Evolutionary conservation across 306 rosid species (phyloP).

Genomic region (Carpinus fangiana): DNA sequence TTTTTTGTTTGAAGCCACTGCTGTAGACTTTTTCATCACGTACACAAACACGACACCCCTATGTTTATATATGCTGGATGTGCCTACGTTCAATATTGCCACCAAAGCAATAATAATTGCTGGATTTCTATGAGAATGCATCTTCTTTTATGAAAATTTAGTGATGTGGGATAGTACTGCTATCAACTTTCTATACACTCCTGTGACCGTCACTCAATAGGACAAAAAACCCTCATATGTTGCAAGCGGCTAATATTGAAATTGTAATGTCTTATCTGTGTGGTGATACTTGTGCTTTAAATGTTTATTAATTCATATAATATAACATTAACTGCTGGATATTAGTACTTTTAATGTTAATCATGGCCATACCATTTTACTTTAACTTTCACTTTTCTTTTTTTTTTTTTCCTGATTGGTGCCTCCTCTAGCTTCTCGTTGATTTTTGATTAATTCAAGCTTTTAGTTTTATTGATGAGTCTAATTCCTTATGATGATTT

Average conservation of each 20-base stretch:
- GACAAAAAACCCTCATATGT: neutral
- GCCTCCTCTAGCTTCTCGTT: neutral
- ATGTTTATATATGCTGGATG: neutral
- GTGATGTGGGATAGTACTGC: neutral
- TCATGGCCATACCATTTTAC: neutral
- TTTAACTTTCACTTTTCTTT: neutral
- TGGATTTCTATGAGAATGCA: neutral
- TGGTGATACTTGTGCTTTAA: neutral
- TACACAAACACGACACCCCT: neutral
- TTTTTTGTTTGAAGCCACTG: neutral
- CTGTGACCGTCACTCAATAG: too few species aligned
- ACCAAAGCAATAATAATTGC: neutral
- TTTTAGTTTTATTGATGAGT: neutral
- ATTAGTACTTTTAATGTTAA: neutral
- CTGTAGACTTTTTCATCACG: neutral
- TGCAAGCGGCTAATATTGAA: neutral
- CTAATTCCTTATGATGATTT: constrained; percentile 3
- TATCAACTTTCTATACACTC: neutral
- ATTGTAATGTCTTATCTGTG: neutral
- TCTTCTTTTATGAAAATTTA: neutral
- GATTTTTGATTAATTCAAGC: neutral
- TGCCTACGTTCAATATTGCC: neutral
- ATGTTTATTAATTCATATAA: neutral
- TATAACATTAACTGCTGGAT: neutral
- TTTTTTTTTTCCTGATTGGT: neutral